These are phyloP conservation scores for Venturia effusa DNA, from an alignment of 2,329 filamentous ascomycete species.

Conservation along the genomic window DNA sequence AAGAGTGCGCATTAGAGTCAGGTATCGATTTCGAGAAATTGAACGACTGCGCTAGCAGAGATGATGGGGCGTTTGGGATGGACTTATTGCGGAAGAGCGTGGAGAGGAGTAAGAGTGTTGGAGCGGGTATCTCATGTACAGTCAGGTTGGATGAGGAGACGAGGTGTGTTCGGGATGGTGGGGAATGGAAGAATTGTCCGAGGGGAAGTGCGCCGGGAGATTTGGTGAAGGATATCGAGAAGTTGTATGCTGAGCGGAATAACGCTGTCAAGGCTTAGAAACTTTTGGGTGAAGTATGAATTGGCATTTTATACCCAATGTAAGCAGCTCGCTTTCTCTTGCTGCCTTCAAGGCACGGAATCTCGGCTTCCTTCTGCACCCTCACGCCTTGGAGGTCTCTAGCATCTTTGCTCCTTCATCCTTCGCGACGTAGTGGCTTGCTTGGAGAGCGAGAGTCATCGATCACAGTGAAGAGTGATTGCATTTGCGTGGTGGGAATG, in stretches of 20 bases:
- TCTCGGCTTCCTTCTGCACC: no score
- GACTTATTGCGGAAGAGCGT: conserved; percentile 59
- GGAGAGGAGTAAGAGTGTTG: conserved; percentile 42
- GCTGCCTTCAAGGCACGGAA: no score
- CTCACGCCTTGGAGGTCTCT: no score
- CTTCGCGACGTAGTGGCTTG: no score
- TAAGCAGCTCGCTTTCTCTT: neutral
- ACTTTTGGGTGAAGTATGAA: neutral
- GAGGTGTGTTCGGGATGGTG: conserved; percentile 74
- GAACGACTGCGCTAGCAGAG: conserved; percentile 69
- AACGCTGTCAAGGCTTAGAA: neutral
- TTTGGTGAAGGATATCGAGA: conserved; percentile 66
- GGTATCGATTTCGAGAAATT: conserved; percentile 72
- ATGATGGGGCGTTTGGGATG: conserved; percentile 62
- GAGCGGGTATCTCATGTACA: conserved; percentile 38
- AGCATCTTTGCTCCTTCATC: no score
- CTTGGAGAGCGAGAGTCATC: no score
- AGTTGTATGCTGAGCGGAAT: conserved; percentile 38
- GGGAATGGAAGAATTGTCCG: conserved; percentile 70
- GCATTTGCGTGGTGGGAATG: no score
- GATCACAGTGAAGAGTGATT: no score
- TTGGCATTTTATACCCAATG: neutral
- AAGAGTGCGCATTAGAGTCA: conserved; percentile 84
- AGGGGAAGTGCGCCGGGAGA: conserved; percentile 57
- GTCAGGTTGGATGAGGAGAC: conserved; percentile 61